phyloP scores from a whole-genome alignment of 768 basidiomycete species.

The Fomitopsis serialis region DNA sequence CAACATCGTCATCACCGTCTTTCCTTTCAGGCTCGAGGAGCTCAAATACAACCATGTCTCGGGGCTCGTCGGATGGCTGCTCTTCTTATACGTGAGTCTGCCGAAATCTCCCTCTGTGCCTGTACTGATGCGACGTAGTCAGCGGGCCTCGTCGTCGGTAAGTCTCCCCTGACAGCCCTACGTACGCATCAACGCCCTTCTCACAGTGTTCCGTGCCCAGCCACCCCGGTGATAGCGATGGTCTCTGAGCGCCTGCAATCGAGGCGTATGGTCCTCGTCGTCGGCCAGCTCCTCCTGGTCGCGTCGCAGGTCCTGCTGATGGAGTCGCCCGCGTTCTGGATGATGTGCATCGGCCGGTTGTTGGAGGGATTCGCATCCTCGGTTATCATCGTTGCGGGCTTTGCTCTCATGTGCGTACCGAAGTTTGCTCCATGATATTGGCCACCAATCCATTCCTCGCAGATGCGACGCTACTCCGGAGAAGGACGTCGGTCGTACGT shows the following conservation, averaged over 20 bases:
- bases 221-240: background rate
- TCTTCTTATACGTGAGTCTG: background rate
- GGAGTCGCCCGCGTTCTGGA: conserved; percentile 25
- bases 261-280: conserved; percentile 10
- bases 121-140: background rate
- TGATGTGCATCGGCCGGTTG: conserved; percentile 25
- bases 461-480: conserved; percentile 27
- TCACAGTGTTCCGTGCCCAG: background rate
- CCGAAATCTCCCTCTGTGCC: background rate
- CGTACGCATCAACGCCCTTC: too few relatives aligned
- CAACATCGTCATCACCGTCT: conserved; percentile 1
- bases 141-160: background rate
- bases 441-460: too few relatives aligned
- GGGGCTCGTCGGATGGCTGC: background rate
- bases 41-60: background rate
- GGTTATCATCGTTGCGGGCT: conserved; percentile 24
- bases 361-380: conserved; percentile 29
- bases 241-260: background rate
- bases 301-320: conserved; percentile 27
- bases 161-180: background rate
- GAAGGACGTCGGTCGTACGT: conserved; percentile 19
- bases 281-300: conserved; percentile 21
- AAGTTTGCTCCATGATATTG: too few relatives aligned
- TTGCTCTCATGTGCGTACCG: conserved; percentile 25
- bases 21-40: background rate